Conservation (phyloP, 106 monocot species). For the Amphibolis antarctica region DNA sequence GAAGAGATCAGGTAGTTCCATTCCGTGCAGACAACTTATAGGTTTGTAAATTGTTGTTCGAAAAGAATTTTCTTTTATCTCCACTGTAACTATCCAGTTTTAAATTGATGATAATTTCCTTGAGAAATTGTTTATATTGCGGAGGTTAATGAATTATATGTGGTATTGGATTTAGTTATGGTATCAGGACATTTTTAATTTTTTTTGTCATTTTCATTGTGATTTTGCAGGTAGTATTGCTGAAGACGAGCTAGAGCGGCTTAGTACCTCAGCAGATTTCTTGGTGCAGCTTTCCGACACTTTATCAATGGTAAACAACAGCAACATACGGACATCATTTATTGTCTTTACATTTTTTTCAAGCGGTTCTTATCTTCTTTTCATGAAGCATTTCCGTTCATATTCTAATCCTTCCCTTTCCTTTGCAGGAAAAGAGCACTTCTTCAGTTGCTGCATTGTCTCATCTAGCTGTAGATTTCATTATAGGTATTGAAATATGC, state of each 20-base stretch:
- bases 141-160: background rate
- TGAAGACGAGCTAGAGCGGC: constrained; percentile 18
- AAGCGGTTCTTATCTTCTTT: background rate
- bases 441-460: constrained; percentile 6
- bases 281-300: constrained; percentile 15
- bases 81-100: too few species aligned
- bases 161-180: background rate
- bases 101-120: too few species aligned
- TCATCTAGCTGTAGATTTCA: constrained; percentile 24
- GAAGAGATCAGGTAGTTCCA: constrained; percentile 41
- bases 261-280: constrained; percentile 22
- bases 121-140: too few species aligned
- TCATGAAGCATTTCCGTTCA: constrained; percentile 18
- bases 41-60: constrained; percentile 17
- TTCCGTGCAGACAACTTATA: constrained; percentile 21
- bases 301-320: constrained; percentile 3
- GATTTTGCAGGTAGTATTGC: constrained; percentile 5
- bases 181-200: background rate
- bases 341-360: background rate
- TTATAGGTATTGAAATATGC: constrained; percentile 13
- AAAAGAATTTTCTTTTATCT: too few species aligned
- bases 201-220: background rate
- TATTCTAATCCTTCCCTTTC: constrained; percentile 2
- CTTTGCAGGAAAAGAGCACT: constrained; percentile 15
- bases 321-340: background rate